These are phyloP conservation scores for Paraglomus brasilianum DNA, from an alignment of 192 early-diverging fungal species.

Conservation along the genomic window DNA sequence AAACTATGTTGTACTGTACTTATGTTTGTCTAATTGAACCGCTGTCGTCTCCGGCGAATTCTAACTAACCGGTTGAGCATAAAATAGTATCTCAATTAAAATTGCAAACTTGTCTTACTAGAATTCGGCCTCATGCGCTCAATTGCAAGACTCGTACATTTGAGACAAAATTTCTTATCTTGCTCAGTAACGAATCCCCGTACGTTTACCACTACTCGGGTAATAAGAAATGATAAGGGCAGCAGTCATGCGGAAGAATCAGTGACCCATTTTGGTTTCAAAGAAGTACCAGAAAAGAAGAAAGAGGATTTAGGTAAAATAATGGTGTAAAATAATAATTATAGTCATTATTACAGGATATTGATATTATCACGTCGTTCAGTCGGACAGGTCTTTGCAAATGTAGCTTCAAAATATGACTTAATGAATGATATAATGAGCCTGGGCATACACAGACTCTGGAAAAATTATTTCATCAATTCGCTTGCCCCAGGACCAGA, in stretches of 20 bases:
- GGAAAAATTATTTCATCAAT: conserved; percentile 94
- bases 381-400: conserved; percentile 92
- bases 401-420: conserved; percentile 95
- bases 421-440: conserved; percentile 98
- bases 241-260: conserved; percentile 7
- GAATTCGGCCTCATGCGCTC: too few species aligned
- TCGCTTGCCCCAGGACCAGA: conserved; percentile 76
- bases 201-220: too few species aligned
- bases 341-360: neutral
- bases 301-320: conserved; percentile 82
- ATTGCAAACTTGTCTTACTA: too few species aligned
- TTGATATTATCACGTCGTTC: conserved; percentile 7
- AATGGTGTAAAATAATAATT: neutral
- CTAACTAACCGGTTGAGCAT: too few species aligned
- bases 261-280: conserved; percentile 93
- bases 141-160: too few species aligned
- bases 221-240: neutral
- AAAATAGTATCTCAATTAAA: too few species aligned
- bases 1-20: too few species aligned
- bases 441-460: conserved; percentile 88
- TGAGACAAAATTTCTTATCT: too few species aligned
- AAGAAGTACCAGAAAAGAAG: conserved; percentile 75
- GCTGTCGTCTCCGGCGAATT: too few species aligned
- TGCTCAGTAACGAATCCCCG: too few species aligned
- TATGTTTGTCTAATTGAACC: too few species aligned